Base-by-base conservation (phyloP, 768 basidiomycete species). In the Xerocomus potaroensis region DNA sequence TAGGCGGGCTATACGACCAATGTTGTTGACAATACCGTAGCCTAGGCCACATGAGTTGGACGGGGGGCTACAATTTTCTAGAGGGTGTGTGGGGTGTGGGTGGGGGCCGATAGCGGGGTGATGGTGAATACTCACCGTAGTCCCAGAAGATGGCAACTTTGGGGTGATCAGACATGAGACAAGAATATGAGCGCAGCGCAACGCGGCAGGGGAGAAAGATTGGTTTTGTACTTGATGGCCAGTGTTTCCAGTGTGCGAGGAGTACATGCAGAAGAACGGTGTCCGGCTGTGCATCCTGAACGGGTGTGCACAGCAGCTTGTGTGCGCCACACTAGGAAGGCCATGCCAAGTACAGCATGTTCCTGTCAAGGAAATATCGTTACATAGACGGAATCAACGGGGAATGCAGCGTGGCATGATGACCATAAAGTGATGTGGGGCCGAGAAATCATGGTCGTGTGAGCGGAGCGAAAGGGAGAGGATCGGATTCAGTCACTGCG, bases 61-160 rank as follows among this genome's bases (percentile, higher is more conserved):
- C n/a, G 72, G 56, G 3, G 47, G 67, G 48, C 32, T 57, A 11
- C 63, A 58, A 21, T 66, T 67, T 21, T 73, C 71, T 50, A 58
- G 27, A n/a, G n/a, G n/a, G n/a, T n/a, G n/a, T n/a, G n/a, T n/a
- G n/a, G 43, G 36, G 42, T 27, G 39, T 4, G 22, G 16, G 50
- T 47, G 37, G 53, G 52, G 24, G 23, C n/a, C 22, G 31, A 2
- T 1, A 14, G 19, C 14, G 7, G 24, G 14, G 15, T 15, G 36
- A 47, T 15, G 37, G 23, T 9, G 29, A 12, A 24, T 4, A 53
- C 66, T 23, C 32, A 67, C 66, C 66, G 35, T 69, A 67, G 49
- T 67, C 66, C 66, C 66, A 67, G 26, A 68, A 77, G 33, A 77
- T 67, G 40, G 73, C 74, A 40, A 77, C 75, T 23, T 66, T 59